A percentile compares a stretch with the other conserved stretches of the same genome.
phyloP scores from a whole-genome alignment of 1,284 basidiomycete species.

The Veloboletus limbatus region DNA sequence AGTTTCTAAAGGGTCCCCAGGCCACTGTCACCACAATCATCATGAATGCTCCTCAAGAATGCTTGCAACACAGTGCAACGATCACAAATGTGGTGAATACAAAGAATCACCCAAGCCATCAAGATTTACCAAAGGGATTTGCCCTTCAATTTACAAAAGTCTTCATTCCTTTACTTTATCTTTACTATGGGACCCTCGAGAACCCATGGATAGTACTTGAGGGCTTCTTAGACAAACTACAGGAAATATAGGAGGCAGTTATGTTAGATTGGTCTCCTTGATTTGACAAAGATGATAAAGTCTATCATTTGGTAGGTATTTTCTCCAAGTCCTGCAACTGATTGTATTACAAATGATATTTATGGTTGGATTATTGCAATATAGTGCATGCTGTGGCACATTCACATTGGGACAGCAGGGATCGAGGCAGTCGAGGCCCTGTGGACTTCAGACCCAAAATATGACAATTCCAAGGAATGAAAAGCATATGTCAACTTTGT shows the following conservation, averaged over 20 bases:
- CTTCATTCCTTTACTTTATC: background rate
- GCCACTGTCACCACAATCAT: background rate
- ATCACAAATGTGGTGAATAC: background rate
- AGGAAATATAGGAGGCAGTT: background rate
- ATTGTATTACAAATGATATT: too few relatives aligned
- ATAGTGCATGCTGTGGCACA: too few relatives aligned
- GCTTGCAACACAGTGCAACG: background rate
- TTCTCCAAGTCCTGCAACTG: too few relatives aligned
- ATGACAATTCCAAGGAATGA: background rate
- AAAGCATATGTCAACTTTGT: background rate
- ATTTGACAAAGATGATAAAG: too few relatives aligned
- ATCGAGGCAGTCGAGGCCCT: background rate
- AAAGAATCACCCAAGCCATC: too few relatives aligned
- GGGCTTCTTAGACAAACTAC: background rate
- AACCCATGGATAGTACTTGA: background rate
- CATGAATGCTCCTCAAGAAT: background rate
- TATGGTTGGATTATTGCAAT: too few relatives aligned
- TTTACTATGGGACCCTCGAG: background rate
- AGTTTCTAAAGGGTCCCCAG: background rate
- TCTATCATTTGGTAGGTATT: too few relatives aligned
- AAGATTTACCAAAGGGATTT: background rate
- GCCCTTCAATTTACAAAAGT: background rate
- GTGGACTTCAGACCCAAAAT: background rate
- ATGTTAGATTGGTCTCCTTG: background rate
- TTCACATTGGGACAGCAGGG: background rate